A percentile compares a stretch with the other conserved stretches of the same genome.
phyloP scores from a whole-genome alignment of 495 filamentous ascomycete species.

The Lasiosphaeria hispida region DNA sequence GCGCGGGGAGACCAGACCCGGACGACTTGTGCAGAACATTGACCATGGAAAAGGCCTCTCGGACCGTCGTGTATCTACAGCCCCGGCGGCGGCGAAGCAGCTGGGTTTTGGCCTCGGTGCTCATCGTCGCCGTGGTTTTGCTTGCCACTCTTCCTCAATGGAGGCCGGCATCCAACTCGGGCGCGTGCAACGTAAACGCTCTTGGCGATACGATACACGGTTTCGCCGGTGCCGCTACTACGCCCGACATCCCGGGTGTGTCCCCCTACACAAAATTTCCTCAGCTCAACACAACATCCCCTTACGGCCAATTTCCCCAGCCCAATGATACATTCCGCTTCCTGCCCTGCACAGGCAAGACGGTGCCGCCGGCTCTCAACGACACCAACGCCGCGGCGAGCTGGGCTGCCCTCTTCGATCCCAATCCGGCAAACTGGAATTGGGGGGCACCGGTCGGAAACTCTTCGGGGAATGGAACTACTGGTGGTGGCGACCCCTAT shows the following conservation, averaged over 20 bases:
- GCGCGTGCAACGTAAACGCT: not conserved
- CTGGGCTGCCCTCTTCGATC: conserved; percentile 43
- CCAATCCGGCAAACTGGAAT: conserved; percentile 42
- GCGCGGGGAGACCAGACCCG: not conserved
- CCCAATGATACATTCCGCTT: conserved; percentile 41
- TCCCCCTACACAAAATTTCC: no score
- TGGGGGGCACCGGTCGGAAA: conserved; percentile 30
- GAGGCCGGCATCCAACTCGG: not conserved
- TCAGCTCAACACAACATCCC: not conserved
- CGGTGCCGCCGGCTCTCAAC: conserved; percentile 35
- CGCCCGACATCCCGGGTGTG: no score
- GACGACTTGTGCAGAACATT: not conserved
- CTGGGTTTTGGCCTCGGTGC: conserved; percentile 12
- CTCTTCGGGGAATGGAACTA: not conserved
- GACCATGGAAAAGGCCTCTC: not conserved
- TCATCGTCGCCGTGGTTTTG: conserved; percentile 6
- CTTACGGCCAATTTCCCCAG: conserved; percentile 40
- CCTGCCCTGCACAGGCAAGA: conserved; percentile 42
- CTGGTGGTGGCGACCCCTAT: conserved; percentile 24
- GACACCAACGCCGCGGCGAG: conserved; percentile 29
- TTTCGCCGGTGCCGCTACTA: no score
- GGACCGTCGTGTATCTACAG: no score
- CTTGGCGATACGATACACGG: not conserved
- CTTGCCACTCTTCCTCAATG: conserved; percentile 6
- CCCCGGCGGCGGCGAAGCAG: not conserved